Conservation (phyloP, 768 basidiomycete species). For the Boletus rufocinnamomeus region DNA sequence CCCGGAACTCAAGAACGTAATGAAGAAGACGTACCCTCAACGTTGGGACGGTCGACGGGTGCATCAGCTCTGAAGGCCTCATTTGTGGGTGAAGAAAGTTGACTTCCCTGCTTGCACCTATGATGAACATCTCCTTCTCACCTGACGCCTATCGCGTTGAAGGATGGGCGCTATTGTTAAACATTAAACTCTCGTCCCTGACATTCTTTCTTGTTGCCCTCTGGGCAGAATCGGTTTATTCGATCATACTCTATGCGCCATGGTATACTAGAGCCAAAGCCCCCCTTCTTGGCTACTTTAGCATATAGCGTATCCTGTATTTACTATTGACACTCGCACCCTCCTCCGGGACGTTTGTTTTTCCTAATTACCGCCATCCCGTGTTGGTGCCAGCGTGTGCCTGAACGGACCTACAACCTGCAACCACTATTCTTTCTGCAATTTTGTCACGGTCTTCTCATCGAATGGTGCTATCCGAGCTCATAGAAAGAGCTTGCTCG, state of each 20-base stretch:
- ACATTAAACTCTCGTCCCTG: not conserved
- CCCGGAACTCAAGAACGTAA: conserved; percentile 7
- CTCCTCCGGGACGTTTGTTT: not conserved
- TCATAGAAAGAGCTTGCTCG: conserved; percentile 11
- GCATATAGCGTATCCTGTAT: conserved; percentile 10
- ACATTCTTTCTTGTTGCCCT: conserved; percentile 11
- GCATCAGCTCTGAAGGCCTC: conserved; percentile 16
- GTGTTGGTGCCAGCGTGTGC: no score
- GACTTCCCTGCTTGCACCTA: not conserved
- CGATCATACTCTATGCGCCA: conserved; percentile 10
- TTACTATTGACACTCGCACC: conserved; percentile 2
- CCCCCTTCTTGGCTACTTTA: conserved; percentile 7
- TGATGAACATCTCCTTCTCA: not conserved
- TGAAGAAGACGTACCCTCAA: conserved; percentile 26
- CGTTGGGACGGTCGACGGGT: conserved; percentile 32
- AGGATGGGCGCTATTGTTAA: not conserved
- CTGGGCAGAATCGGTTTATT: conserved; percentile 7
- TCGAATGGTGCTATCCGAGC: conserved; percentile 7
- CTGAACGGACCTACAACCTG: not conserved
- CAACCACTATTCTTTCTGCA: not conserved
- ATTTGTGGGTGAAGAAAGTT: conserved; percentile 4
- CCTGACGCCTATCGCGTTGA: not conserved
- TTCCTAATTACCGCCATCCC: not conserved
- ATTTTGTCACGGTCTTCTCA: not conserved
- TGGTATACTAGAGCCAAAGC: conserved; percentile 2